Conservation (phyloP, 2,329 filamentous ascomycete genomes). For the Epichloe sibirici region DNA sequence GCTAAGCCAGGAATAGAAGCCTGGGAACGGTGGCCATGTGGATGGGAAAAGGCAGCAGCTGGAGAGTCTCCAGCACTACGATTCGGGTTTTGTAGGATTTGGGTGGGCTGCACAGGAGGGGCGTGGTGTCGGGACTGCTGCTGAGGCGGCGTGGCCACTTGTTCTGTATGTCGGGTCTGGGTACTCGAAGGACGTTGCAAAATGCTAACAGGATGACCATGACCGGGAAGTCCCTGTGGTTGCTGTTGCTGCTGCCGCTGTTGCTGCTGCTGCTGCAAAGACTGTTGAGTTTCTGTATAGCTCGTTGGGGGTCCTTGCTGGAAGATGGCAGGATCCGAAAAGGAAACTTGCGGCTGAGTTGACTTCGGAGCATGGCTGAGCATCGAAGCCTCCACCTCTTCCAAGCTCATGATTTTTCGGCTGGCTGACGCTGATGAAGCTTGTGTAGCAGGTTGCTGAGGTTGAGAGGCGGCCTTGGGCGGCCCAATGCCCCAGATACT, state of each 20-base stretch:
- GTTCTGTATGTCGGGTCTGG: constrained; percentile 17
- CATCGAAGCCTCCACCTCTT: constrained; percentile 94
- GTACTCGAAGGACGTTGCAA: constrained; percentile 39
- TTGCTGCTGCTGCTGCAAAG: constrained; percentile 14
- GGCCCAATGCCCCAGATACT: constrained; percentile 79
- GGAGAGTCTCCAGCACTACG: constrained; percentile 40
- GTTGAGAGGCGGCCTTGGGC: constrained; percentile 27
- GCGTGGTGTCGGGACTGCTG: constrained; percentile 20
- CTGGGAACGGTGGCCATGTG: constrained; percentile 33
- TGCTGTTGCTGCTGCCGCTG: constrained; percentile 21
- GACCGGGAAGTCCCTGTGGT: constrained; percentile 20
- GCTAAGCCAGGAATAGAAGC: constrained; percentile 32
- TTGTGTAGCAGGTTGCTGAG: constrained; percentile 14
- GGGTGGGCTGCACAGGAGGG: constrained; percentile 46
- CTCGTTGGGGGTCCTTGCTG: constrained; percentile 14
- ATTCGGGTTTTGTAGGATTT: constrained; percentile 72
- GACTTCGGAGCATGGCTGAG: constrained; percentile 52
- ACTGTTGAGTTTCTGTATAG: constrained; percentile 13
- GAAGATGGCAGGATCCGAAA: constrained; percentile 19
- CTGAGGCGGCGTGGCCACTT: constrained; percentile 13
- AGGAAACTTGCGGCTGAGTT: constrained; percentile 20
- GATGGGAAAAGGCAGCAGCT: constrained; percentile 22
- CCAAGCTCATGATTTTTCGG: constrained; percentile 85
- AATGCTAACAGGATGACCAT: constrained; percentile 41
- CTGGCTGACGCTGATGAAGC: constrained; percentile 20